Evolutionary conservation across 2,329 filamentous ascomycete genomes (phyloP).

Genomic region (Colletotrichum melonis): DNA sequence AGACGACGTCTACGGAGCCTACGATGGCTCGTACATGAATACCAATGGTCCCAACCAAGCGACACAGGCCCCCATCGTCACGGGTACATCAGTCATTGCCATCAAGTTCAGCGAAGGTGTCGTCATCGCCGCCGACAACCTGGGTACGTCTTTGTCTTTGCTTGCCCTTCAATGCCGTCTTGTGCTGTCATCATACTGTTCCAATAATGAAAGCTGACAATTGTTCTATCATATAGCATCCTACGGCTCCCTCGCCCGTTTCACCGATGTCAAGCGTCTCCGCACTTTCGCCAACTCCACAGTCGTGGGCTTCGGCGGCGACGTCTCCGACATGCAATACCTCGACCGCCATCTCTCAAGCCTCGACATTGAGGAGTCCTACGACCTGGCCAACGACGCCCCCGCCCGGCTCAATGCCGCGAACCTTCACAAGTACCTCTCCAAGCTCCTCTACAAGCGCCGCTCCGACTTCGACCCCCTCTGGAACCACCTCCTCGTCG

Average conservation of each 20-base stretch:
- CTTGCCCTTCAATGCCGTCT: not conserved
- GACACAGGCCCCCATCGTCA: constrained; percentile 93
- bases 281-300: constrained; percentile 86
- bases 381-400: constrained; percentile 64
- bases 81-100: constrained; percentile 93
- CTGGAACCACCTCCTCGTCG: constrained; percentile 96
- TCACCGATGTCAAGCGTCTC: constrained; percentile 96
- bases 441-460: constrained; percentile 95
- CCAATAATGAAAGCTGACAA: constrained; percentile 25
- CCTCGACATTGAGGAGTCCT: constrained; percentile 90
- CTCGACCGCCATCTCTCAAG: constrained; percentile 90
- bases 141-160: constrained; percentile 69
- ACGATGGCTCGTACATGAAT: constrained; percentile 88
- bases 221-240: constrained; percentile 76
- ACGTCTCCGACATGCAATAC: constrained; percentile 99
- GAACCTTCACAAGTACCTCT: constrained; percentile 96
- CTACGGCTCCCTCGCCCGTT: constrained; percentile 95
- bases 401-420: constrained; percentile 78
- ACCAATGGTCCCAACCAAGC: constrained; percentile 79
- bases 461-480: constrained; percentile 96
- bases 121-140: constrained; percentile 95
- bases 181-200: not conserved
- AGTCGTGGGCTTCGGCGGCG: constrained; percentile 93
- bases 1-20: constrained; percentile 96
- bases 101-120: constrained; percentile 97